Evolutionary conservation across 2,329 filamentous ascomycete genomes (phyloP).

Genomic region (Epichloe elymi): DNA sequence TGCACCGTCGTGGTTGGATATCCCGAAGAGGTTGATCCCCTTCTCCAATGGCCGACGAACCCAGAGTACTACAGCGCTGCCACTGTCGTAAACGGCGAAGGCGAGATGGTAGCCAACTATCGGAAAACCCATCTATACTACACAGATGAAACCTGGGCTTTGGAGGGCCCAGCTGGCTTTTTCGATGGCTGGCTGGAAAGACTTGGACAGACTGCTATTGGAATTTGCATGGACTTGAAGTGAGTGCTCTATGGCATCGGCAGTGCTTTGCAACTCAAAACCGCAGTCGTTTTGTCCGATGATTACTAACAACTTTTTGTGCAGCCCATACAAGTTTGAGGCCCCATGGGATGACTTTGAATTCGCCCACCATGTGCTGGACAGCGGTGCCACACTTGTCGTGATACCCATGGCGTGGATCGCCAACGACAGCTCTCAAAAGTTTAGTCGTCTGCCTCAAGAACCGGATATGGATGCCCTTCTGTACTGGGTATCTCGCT

Average conservation of each 20-base stretch:
- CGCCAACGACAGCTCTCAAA: constrained; percentile 38
- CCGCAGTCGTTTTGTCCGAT: too few species aligned
- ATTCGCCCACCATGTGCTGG: constrained; percentile 42
- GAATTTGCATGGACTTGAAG: constrained; percentile 55
- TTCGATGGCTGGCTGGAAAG: constrained; percentile 24
- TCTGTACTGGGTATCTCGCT: constrained; percentile 60
- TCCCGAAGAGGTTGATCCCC: constrained; percentile 49
- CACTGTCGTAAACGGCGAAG: constrained; percentile 42
- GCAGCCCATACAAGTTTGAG: constrained; percentile 24
- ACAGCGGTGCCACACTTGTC: constrained; percentile 44
- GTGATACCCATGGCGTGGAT: constrained; percentile 71
- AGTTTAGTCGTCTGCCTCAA: constrained; percentile 32
- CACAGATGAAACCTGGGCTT: constrained; percentile 48
- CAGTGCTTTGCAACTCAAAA: too few species aligned
- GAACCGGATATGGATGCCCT: constrained; percentile 62
- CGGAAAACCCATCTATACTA: constrained; percentile 46
- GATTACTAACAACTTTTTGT: too few species aligned
- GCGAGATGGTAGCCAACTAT: constrained; percentile 48
- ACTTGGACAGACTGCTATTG: constrained; percentile 35
- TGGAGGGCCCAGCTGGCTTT: constrained; percentile 40
- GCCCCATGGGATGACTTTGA: constrained; percentile 27
- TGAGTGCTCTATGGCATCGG: constrained; percentile 17
- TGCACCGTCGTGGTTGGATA: constrained; percentile 63
- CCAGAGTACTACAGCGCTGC: constrained; percentile 43
- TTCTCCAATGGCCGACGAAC: constrained; percentile 33